These are phyloP conservation scores for Staphylotrichum longicolle DNA, from an alignment of 495 filamentous ascomycete species.

Conservation along the genomic window DNA sequence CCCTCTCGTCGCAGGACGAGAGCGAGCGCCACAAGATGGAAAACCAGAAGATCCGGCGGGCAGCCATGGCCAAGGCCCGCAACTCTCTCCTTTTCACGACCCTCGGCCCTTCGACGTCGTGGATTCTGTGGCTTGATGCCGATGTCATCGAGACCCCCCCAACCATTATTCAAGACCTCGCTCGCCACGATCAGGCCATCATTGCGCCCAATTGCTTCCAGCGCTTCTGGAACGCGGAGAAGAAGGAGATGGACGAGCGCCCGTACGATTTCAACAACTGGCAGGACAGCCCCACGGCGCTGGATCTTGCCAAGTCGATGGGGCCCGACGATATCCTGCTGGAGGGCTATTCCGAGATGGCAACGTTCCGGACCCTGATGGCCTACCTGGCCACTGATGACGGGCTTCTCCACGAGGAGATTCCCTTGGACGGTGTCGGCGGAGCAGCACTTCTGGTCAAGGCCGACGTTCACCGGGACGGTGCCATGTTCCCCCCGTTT, in stretches of 20 bases:
- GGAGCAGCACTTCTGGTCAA: constrained; percentile 93
- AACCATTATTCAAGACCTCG: constrained; percentile 88
- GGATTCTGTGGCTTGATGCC: constrained; percentile 94
- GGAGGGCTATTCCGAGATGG: constrained; percentile 88
- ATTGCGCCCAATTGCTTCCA: constrained; percentile 97
- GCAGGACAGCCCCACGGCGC: constrained; percentile 79
- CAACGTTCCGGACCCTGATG: constrained; percentile 90
- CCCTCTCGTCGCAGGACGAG: constrained; percentile 76
- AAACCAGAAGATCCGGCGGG: constrained; percentile 81
- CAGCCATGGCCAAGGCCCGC: constrained; percentile 87
- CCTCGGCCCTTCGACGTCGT: constrained; percentile 85
- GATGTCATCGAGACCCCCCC: constrained; percentile 89
- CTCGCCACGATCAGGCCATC: constrained; percentile 77
- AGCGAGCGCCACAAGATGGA: constrained; percentile 83
- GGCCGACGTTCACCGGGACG: constrained; percentile 94
- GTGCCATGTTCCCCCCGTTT: constrained; percentile 98
- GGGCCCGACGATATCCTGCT: constrained; percentile 83
- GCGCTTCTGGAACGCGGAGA: constrained; percentile 72
- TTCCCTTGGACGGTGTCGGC: constrained; percentile 86
- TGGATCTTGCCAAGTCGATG: constrained; percentile 73
- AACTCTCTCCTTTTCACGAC: constrained; percentile 98
- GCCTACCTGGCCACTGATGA: constrained; percentile 68
- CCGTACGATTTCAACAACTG: constrained; percentile 98
- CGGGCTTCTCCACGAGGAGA: constrained; percentile 57
- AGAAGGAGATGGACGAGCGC: constrained; percentile 65